phyloP scores from a whole-genome alignment of 768 basidiomycete species.

The Psilocybe tampanensis region DNA sequence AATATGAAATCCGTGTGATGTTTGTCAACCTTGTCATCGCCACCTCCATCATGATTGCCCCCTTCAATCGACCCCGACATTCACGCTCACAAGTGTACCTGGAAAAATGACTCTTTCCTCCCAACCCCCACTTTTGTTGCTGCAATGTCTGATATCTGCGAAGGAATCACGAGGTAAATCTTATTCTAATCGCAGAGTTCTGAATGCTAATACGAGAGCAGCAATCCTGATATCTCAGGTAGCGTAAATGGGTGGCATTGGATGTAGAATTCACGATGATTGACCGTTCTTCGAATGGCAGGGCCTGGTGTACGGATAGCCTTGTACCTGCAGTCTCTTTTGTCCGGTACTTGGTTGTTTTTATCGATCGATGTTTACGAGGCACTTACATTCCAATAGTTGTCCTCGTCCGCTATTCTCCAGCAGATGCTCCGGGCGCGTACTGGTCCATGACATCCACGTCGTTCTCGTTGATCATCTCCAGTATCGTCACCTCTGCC shows the following conservation, averaged over 20 bases:
- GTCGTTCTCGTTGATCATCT: constrained; percentile 26
- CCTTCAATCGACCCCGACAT: background rate
- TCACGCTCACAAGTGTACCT: background rate
- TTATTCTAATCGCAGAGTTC: no score
- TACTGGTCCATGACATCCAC: constrained; percentile 32
- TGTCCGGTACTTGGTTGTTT: constrained; percentile 18
- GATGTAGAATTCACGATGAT: background rate
- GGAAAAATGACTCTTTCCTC: background rate
- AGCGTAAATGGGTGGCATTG: background rate
- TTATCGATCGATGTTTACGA: background rate
- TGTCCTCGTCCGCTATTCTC: constrained; percentile 27
- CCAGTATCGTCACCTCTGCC: constrained; percentile 23
- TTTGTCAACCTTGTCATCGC: background rate
- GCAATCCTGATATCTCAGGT: constrained; percentile 29
- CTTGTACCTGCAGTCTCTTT: constrained; percentile 25
- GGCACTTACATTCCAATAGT: constrained; percentile 11
- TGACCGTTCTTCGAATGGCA: background rate
- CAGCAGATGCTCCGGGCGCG: constrained; percentile 27
- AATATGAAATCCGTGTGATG: background rate
- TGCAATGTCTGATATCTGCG: constrained; percentile 14
- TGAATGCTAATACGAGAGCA: background rate
- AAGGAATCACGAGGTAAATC: constrained; percentile 13
- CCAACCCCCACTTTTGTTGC: background rate
- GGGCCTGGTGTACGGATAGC: constrained; percentile 28
- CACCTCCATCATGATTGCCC: background rate